Conservation (phyloP, 495 filamentous ascomycete species). For the Hypoxylon lienhwacheense region DNA sequence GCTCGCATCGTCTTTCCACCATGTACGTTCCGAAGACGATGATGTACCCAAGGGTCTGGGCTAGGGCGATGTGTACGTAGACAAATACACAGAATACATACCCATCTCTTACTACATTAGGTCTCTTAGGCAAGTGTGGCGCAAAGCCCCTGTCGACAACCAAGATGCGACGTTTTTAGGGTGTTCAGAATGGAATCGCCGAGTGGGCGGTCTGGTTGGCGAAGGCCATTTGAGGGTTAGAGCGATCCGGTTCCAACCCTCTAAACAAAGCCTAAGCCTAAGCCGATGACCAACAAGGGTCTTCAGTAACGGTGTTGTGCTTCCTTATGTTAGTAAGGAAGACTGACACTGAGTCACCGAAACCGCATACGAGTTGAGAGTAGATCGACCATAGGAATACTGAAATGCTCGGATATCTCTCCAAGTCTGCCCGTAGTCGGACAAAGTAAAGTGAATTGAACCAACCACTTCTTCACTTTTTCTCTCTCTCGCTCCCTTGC, state of each 20-base stretch:
- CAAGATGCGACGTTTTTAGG: conserved; percentile 34
- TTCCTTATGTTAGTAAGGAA: conserved; percentile 15
- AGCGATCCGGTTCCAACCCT: conserved; percentile 15
- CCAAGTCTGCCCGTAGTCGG: not conserved
- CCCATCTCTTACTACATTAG: too few species aligned
- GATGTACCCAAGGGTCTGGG: conserved; percentile 30
- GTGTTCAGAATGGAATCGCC: conserved; percentile 31
- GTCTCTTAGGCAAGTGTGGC: conserved; percentile 27
- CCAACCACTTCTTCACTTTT: conserved; percentile 3
- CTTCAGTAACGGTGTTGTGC: conserved; percentile 5
- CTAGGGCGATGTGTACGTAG: conserved; percentile 31
- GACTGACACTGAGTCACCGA: conserved; percentile 26
- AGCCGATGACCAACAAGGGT: conserved; percentile 23
- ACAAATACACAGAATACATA: too few species aligned
- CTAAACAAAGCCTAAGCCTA: conserved; percentile 11
- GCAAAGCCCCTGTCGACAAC: conserved; percentile 31
- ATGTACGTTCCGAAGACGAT: conserved; percentile 22
- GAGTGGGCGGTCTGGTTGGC: conserved; percentile 33
- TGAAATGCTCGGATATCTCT: not conserved
- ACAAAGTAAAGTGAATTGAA: conserved; percentile 2
- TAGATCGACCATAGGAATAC: conserved; percentile 8
- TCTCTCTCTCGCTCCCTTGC: conserved; percentile 21
- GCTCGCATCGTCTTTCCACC: conserved; percentile 29
- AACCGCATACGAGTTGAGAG: conserved; percentile 6
- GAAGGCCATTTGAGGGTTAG: conserved; percentile 23